These are phyloP conservation scores for Candida ficus DNA, from an alignment of 805 yeast genomes.

Conservation along the genomic window DNA sequence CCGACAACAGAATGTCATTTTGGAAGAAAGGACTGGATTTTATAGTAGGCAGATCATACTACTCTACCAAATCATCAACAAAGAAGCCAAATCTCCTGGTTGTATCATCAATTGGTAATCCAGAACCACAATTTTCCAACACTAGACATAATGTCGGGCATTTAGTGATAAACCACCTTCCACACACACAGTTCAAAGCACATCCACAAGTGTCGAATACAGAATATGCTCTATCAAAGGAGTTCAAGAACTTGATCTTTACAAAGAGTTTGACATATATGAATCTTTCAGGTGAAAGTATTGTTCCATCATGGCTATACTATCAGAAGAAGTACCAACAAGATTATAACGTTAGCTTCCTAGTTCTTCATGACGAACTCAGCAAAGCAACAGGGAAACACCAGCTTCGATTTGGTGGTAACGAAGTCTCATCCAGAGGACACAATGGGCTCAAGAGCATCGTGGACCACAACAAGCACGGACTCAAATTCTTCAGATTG, in stretches of 20 bases:
- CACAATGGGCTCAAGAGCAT: conserved; percentile 79
- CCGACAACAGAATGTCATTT: too few relatives aligned
- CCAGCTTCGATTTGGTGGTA: conserved; percentile 47
- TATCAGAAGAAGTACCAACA: conserved; percentile 22
- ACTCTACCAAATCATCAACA: conserved; percentile 1
- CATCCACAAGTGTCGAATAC: conserved; percentile 1
- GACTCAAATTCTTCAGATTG: conserved; percentile 47
- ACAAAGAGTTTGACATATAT: conserved; percentile 55
- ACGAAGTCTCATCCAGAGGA: conserved; percentile 61
- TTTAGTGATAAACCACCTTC: conserved; percentile 36
- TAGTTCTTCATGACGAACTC: conserved; percentile 78
- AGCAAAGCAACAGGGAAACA: conserved; percentile 60
- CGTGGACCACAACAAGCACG: conserved; percentile 21
- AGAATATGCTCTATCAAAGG: conserved; percentile 1
- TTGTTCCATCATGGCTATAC: conserved; percentile 43
- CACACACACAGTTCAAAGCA: conserved; percentile 6
- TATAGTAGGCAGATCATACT: too few relatives aligned
- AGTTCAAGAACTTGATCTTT: conserved; percentile 32
- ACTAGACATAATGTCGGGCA: conserved; percentile 85
- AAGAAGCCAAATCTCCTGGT: conserved; percentile 21
- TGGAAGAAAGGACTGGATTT: too few relatives aligned
- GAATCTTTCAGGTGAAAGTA: conserved; percentile 65
- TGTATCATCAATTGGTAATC: conserved; percentile 69
- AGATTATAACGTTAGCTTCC: conserved; percentile 34
- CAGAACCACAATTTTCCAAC: conserved; percentile 51